Conservation (phyloP, 2,329 filamentous ascomycete species). For the Stylonectria norvegica region DNA sequence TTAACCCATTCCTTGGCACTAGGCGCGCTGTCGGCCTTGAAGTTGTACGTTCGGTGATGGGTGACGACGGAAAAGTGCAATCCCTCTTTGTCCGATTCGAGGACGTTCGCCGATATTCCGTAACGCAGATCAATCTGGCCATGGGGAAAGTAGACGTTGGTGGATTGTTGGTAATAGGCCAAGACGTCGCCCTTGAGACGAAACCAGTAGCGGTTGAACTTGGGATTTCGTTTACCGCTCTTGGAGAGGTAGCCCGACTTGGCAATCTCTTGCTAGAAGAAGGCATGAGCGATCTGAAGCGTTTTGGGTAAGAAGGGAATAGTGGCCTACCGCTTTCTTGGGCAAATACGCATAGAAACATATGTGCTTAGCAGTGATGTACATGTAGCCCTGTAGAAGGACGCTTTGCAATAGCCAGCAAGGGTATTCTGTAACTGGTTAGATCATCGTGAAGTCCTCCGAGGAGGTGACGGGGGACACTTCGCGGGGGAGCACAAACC, state of each 20-base stretch:
- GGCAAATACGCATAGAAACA: slow-evolving; percentile 98
- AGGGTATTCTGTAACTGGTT: slow-evolving; percentile 65
- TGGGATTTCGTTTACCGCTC: slow-evolving; percentile 81
- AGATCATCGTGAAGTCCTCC: neutral
- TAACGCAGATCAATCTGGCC: slow-evolving; percentile 91
- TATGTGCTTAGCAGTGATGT: slow-evolving; percentile 87
- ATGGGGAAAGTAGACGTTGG: slow-evolving; percentile 85
- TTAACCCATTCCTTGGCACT: slow-evolving; percentile 98
- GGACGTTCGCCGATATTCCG: slow-evolving; percentile 78
- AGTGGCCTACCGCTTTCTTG: slow-evolving; percentile 73
- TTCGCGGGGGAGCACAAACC: slow-evolving; percentile 42
- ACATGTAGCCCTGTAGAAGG: slow-evolving; percentile 90
- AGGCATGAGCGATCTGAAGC: neutral
- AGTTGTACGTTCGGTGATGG: slow-evolving; percentile 77
- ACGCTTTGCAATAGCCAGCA: slow-evolving; percentile 93
- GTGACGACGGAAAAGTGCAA: slow-evolving; percentile 78
- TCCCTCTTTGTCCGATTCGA: slow-evolving; percentile 73
- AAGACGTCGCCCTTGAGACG: slow-evolving; percentile 86
- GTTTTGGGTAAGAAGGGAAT: too few species aligned
- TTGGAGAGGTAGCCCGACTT: slow-evolving; percentile 90
- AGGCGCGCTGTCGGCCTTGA: slow-evolving; percentile 79
- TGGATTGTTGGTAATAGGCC: slow-evolving; percentile 80
- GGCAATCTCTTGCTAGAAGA: slow-evolving; percentile 66
- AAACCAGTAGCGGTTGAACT: slow-evolving; percentile 91
- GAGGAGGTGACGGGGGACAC: neutral